Evolutionary conservation across 192 early-diverging fungal genomes (phyloP).

Genomic region (Coemansia sp.): DNA sequence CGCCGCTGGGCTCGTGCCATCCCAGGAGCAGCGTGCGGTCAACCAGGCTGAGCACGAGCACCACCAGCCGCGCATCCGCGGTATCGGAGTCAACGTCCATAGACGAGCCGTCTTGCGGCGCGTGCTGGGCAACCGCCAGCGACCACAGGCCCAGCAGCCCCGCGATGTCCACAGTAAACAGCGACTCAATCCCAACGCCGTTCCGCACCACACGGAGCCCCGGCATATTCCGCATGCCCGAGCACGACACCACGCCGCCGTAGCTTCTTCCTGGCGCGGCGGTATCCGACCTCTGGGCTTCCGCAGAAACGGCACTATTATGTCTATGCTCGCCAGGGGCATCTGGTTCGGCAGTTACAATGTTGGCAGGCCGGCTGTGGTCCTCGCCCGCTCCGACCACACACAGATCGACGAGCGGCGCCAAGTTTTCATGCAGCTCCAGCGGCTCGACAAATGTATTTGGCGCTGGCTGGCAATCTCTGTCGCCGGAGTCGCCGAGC

Average conservation of each 20-base stretch:
- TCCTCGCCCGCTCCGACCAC: slow-evolving; percentile 69
- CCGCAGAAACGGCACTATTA: slow-evolving; percentile 56
- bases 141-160: slow-evolving; percentile 79
- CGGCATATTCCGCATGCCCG: slow-evolving; percentile 72
- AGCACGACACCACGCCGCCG: slow-evolving; percentile 82
- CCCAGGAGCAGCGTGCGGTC: slow-evolving; percentile 28
- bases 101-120: neutral
- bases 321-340: neutral
- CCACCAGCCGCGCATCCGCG: slow-evolving; percentile 14
- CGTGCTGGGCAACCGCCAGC: slow-evolving; percentile 34
- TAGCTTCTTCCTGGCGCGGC: neutral
- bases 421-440: slow-evolving; percentile 69
- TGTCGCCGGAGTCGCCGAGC: neutral
- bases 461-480: neutral
- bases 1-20: slow-evolving; percentile 32
- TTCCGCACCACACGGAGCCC: slow-evolving; percentile 80
- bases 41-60: slow-evolving; percentile 27
- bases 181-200: slow-evolving; percentile 81
- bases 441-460: slow-evolving; percentile 58
- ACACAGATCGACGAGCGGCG: slow-evolving; percentile 83
- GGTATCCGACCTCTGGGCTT: neutral
- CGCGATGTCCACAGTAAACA: slow-evolving; percentile 56
- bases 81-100: slow-evolving; percentile 6
- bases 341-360: neutral
- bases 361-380: neutral